Base-by-base conservation (phyloP, 2,329 filamentous ascomycete species). In the Fusarium pseudocircinatum region DNA sequence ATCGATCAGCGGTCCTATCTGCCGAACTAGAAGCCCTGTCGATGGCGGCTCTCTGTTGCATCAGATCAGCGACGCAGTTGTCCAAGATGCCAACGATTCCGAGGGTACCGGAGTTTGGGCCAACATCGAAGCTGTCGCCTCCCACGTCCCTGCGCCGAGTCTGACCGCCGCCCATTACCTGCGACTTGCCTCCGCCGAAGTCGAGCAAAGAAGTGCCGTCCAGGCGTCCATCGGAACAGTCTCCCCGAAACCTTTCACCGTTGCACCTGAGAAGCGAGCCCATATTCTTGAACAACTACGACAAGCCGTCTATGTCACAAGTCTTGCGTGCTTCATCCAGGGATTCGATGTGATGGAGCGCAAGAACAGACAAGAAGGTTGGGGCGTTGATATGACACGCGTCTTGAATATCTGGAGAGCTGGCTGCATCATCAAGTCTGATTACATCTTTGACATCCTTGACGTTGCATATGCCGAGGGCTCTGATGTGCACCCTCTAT, bases 371-470 rank as follows among this genome's bases (percentile, higher is more conserved):
- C 82, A 88, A 37, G 85, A 92, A 76, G 84, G 85, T 37, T 93
- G 91, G 91, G 83, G 84, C 44, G 85, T 91, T 64, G 80, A 88
- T 72, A 87, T 87, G 74, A 77, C 78, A 20, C 82, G 84, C 34
- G 83, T 89, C 6, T 81, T 90, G 52, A 84, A 88, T 76, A 90
- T 93, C 72, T 93, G 91, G 92, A 87, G 90, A 5, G 89, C 86
- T 1, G 91, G 92, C 13, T 93, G 91, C 80, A 93, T 94, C 79
- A 93, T 94, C 77, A 88, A 91, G 75, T 87, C 89, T 2, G 91
- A 93, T 72, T 85, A 89, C 73, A 91, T 94, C 67, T 86, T 87
- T 7, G 87, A 91, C 57, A 79, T 93, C 36, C 83, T 93, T 6
- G 83, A 85, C 11, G 79, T 81, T 0, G 82, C 88, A 53, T 86